Evolutionary conservation across 2,329 filamentous ascomycete genomes (phyloP).

Genomic region (Epichloe brachyelytri): DNA sequence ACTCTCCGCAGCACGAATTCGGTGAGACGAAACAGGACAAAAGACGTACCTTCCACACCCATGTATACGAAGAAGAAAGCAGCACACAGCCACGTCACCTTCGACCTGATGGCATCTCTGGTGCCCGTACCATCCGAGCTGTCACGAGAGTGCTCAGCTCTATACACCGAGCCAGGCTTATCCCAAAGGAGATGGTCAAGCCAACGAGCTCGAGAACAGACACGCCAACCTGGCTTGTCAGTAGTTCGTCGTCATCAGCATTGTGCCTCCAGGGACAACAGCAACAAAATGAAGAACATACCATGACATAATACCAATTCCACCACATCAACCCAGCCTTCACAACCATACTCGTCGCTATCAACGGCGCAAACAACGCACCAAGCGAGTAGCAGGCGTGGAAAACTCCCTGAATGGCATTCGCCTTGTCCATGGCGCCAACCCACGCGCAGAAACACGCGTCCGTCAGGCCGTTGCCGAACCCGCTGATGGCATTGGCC

Average conservation of each 20-base stretch:
- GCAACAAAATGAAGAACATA: conserved; percentile 24
- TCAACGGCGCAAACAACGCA: conserved; percentile 48
- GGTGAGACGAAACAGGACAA: no score
- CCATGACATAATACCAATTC: conserved; percentile 59
- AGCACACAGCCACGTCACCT: conserved; percentile 52
- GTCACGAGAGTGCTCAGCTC: conserved; percentile 21
- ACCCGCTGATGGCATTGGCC: conserved; percentile 49
- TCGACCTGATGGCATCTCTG: conserved; percentile 26
- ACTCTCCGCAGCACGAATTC: no score
- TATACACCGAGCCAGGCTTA: conserved; percentile 42
- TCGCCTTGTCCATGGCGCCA: conserved; percentile 55
- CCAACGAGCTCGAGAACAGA: conserved; percentile 42
- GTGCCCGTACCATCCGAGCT: conserved; percentile 20
- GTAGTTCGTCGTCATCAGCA: neutral
- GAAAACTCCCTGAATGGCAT: conserved; percentile 52
- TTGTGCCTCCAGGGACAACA: no score
- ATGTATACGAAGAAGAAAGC: conserved; percentile 63
- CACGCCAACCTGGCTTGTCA: conserved; percentile 23
- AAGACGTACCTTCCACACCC: conserved; percentile 44
- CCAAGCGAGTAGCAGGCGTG: conserved; percentile 55
- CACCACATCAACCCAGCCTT: conserved; percentile 49
- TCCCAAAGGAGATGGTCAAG: conserved; percentile 41
- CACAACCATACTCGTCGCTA: conserved; percentile 55
- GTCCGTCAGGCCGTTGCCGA: conserved; percentile 52
- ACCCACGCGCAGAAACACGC: conserved; percentile 37